Percentiles rank a stretch among this genome's conserved stretches.
Evolutionary conservation across 2,329 filamentous ascomycete genomes (phyloP).

Genomic region (Nemania abortiva): DNA sequence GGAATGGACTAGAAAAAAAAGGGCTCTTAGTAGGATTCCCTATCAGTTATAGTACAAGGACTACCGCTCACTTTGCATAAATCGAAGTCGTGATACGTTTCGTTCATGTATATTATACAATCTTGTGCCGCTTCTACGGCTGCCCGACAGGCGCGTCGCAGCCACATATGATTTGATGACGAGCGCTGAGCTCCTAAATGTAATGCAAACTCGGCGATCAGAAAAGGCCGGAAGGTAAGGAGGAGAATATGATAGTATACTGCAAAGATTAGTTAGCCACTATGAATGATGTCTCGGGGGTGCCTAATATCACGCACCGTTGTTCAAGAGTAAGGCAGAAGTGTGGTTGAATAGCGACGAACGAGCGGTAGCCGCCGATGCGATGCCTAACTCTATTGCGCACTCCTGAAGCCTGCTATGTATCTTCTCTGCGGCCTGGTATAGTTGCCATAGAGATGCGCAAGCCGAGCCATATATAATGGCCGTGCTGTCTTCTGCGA

Average conservation of each 20-base stretch:
- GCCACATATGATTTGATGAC: conserved; percentile 26
- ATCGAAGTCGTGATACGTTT: conserved; percentile 10
- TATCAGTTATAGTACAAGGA: background rate
- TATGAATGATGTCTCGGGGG: background rate
- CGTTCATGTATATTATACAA: conserved; percentile 28
- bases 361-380: conserved; percentile 19
- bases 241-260: conserved; percentile 32
- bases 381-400: conserved; percentile 26
- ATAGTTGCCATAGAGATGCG: conserved; percentile 24
- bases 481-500: conserved; percentile 24
- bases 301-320: conserved; percentile 7
- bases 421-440: conserved; percentile 28
- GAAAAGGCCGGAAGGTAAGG: conserved; percentile 30
- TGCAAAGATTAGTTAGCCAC: background rate
- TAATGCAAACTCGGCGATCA: conserved; percentile 30
- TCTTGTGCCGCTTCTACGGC: conserved; percentile 30
- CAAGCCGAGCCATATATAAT: conserved; percentile 17
- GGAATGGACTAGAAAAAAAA: conserved; percentile 11
- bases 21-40: background rate
- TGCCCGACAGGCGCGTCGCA: conserved; percentile 18
- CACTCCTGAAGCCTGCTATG: conserved; percentile 25
- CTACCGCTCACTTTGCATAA: conserved; percentile 20
- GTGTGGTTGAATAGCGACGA: conserved; percentile 10
- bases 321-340: conserved; percentile 25
- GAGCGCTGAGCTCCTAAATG: conserved; percentile 13